phyloP scores from a whole-genome alignment of 768 basidiomycete genomes.

The Suillus luteus region DNA sequence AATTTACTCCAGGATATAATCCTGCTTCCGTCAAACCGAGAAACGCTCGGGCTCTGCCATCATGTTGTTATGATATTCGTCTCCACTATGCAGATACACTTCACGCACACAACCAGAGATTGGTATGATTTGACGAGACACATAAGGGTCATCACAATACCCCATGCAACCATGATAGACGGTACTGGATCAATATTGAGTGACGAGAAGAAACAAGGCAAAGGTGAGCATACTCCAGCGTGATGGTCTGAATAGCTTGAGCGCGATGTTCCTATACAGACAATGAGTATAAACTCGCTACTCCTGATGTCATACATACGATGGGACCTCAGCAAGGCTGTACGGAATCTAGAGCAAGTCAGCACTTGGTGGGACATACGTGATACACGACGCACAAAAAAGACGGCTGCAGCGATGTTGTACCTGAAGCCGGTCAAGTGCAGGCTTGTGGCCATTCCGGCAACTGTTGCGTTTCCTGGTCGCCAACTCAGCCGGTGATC shows the following conservation, averaged over 20 bases:
- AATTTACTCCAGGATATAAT: conserved; percentile 42
- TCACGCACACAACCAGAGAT: conserved; percentile 34
- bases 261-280: conserved; percentile 37
- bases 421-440: conserved; percentile 36
- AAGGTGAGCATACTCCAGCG: conserved; percentile 34
- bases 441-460: conserved; percentile 44
- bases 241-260: conserved; percentile 40
- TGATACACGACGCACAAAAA: conserved; percentile 31
- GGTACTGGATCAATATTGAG: conserved; percentile 35
- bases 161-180: conserved; percentile 42
- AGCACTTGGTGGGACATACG: background rate
- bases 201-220: conserved; percentile 10
- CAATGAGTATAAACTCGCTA: conserved; percentile 4
- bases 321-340: conserved; percentile 39
- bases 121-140: conserved; percentile 38
- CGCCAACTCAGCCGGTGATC: background rate
- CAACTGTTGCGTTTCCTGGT: conserved; percentile 45
- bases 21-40: conserved; percentile 53
- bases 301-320: conserved; percentile 27
- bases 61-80: background rate
- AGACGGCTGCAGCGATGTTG: conserved; percentile 41
- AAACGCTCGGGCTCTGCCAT: conserved; percentile 40
- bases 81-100: background rate
- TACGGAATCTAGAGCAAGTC: conserved; percentile 35
- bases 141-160: conserved; percentile 41